Base-by-base conservation (phyloP, 2,329 filamentous ascomycete species). In the Pseudocercospora crystallina region DNA sequence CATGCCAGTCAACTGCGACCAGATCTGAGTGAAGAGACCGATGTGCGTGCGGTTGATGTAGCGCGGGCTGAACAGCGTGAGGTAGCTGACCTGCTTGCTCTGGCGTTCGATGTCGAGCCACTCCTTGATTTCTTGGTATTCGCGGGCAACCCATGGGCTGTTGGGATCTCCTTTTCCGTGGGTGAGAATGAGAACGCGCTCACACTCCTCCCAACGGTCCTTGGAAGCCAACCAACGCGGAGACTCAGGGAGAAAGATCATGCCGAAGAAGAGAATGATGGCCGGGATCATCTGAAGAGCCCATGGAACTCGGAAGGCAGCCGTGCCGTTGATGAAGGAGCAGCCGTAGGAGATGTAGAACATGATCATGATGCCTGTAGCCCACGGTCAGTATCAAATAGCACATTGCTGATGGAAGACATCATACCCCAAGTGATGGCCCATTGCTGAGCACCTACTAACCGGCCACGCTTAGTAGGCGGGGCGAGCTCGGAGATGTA, bases 31-130 rank as follows among this genome's bases (percentile, higher is more conserved):
- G 66, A 87, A 89, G 36, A 89, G 64, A 55, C 85, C 87, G 56
- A 88, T 84, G 58, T 84, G 74, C 8, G 85, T 87, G 29, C 87
- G 80, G 71, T 89, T 86, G 65, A 89, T 76, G 83, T 89, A 89
- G n/a, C 74, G 74, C 1, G 87, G 86, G 59, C 78, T 80, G 71
- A 94, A 80, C 1, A 94, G 78, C 64, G 92, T 87, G 2, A 84
- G 59, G 65, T 87, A 89, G 8, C 81, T 82, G 14, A 88, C 85
- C 57, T 90, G 79, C 11, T 82, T 74, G 65, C 89, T 86, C 20
- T 77, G 73, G 13, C 82, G 79, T 69, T 94, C 88, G 56, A 91
- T 87, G 43, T 89, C 84, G 61, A 86, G 54, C 66, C 64, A 85
- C 34, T 86, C 81, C 57, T 82, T 58, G 32, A 87, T 73, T 66